These are phyloP conservation scores for Wickerhamomyces kurtzmanii DNA, from an alignment of 805 yeast species.

Conservation along the genomic window DNA sequence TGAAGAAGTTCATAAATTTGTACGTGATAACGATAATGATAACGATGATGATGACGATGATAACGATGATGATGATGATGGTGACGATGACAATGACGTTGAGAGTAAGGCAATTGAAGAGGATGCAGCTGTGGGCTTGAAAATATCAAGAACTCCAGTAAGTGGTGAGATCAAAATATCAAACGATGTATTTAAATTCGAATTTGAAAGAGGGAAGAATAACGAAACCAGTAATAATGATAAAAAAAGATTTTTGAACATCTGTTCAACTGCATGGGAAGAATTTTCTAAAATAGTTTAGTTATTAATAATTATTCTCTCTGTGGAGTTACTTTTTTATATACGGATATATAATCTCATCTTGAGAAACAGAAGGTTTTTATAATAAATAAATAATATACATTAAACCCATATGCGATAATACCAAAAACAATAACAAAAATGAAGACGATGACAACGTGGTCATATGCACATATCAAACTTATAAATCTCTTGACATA, in stretches of 20 bases:
- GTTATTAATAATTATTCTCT: no score
- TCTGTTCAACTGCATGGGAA: constrained; percentile 26
- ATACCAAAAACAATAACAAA: no score
- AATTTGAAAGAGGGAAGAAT: constrained; percentile 12
- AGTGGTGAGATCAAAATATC: constrained; percentile 10
- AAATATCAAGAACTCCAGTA: constrained; percentile 6
- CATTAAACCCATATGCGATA: no score
- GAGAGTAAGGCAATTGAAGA: constrained; percentile 26
- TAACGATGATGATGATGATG: constrained; percentile 10
- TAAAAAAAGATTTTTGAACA: constrained; percentile 19
- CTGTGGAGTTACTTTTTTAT: no score
- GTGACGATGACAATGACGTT: constrained; percentile 15
- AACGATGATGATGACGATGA: constrained; percentile 11
- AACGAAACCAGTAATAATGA: not conserved
- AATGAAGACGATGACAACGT: no score
- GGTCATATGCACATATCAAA: no score
- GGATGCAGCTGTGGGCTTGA: constrained; percentile 16
- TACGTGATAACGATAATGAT: constrained; percentile 5
- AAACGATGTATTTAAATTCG: constrained; percentile 14
- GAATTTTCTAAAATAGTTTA: constrained; percentile 8
- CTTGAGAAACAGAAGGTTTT: no score
- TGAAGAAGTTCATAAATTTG: constrained; percentile 6
- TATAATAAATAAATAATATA: no score
- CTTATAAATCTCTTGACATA: constrained; percentile 65
- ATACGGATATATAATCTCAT: no score